Evolutionary conservation across 768 basidiomycete species (phyloP), one percentile per base, ranked within the genome.

Genomic region (Erythrobasidium yunnanense): DNA sequence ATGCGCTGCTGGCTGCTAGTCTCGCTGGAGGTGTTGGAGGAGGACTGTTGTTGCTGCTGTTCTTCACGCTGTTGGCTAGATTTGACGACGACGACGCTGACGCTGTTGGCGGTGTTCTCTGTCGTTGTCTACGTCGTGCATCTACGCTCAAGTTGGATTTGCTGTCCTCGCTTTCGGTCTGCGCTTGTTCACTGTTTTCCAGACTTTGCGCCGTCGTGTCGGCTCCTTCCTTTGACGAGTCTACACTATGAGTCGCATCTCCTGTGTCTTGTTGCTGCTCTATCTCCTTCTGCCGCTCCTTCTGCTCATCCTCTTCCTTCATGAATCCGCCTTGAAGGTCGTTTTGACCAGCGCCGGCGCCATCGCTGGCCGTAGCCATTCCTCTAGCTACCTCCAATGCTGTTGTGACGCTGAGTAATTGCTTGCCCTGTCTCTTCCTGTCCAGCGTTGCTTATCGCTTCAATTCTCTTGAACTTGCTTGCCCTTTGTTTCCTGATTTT

Each of bases 21-120:
- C 60, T 63, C 42, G 60, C 49, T 27, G 60, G 60, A n/a, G 60
- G 60, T 23, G 60, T 63, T 32, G 60, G 60, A 18, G 60, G 60
- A 18, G 60, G 60, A 4, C 32, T 49, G n/a, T 4, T 50, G 4
- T 38, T 18, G 5, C 29, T 29, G 2, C 32, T n/a, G 20, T 30
- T 29, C 5, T 45, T 15, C 17, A 20, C 47, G 23, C 57, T 15
- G 23, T 45, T 27, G 18, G 34, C 57, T 29, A 15, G 18, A 4
- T 20, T n/a, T 27, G 57, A 25, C 3, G 57, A 60, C 4, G 38
- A 46, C 11, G 18, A 38, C 17, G 57, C 8, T 38, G 57, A n/a
- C 18, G 4, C 11, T 20, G 3, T 38, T 22, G 8, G 8, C 8
- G 3, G 15, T 35, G 38, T 22, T 20, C 3, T 25, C 57, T 49